Evolutionary conservation across 345 rosid species (phyloP), one percentile per base, ranked within the genome.

Genomic region (Citrus sp.): DNA sequence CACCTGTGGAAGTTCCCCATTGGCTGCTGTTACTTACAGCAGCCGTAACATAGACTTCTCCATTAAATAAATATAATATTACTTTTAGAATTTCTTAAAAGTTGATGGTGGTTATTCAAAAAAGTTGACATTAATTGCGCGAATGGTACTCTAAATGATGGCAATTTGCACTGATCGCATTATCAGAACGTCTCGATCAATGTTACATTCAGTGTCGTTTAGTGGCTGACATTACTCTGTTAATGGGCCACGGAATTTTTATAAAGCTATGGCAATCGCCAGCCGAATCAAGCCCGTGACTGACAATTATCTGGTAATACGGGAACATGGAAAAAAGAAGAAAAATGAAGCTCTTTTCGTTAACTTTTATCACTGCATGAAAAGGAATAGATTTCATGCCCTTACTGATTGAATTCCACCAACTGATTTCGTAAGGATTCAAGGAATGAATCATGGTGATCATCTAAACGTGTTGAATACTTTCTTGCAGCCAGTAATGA

Each of bases 231-330:
- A 9, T 21, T 22, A 21, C 5, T 6, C 2, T 21, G 18, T 24
- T 60, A 5, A 46, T 75, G 68, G 78, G 72, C 78, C 77, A 63
- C 54, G 66, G 22, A 3, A 7, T 72, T 60, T 78, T 78, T n/a
- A 18, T 25, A 37, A 74, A 69, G 75, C 61, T 30, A 22, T 55
- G 16, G 61, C 46, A 70, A 56, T 68, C 38, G 58, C 51, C 65
- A 49, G 62, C 62, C 1, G 6, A 42, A 55, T 63, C 12, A 22
- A 82, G 77, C 12, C 82, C 82, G 85, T 82, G 85, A 82, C 74
- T 78, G 49, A 34, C 35, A 64, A 70, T 69, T 56, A 46, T 46
- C 51, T 1, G 51, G 51, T 46, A 61, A 56, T 19, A 61, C 24
- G 56, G 67, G 7, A 32, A 65, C 73, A 65, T 65, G 77, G 46